Conservation (phyloP, 2,329 filamentous ascomycete species). For the Trichoderma hamatum region DNA sequence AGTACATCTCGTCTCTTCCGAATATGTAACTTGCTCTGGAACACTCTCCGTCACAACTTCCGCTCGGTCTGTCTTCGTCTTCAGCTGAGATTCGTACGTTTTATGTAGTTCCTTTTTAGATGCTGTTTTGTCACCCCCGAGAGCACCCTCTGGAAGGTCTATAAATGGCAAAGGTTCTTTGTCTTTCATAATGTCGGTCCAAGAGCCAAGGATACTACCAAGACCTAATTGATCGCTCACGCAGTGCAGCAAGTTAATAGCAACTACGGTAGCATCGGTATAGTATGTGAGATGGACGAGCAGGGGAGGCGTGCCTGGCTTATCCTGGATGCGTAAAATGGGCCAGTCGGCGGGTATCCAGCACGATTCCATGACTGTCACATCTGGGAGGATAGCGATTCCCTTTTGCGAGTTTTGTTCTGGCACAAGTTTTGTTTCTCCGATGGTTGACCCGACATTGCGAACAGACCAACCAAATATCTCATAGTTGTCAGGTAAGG, state of each 20-base stretch:
- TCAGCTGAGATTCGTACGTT: slow-evolving; percentile 22
- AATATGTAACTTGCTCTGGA: slow-evolving; percentile 24
- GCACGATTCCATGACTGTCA: not conserved
- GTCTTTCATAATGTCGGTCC: slow-evolving; percentile 30
- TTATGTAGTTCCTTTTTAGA: slow-evolving; percentile 21
- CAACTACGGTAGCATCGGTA: slow-evolving; percentile 29
- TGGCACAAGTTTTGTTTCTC: not conserved
- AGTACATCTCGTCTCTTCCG: slow-evolving; percentile 22
- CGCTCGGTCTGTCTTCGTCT: slow-evolving; percentile 8
- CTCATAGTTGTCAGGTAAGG: slow-evolving; percentile 18
- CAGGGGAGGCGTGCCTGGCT: slow-evolving; percentile 30
- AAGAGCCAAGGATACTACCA: slow-evolving; percentile 30
- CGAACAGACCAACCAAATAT: slow-evolving; percentile 29
- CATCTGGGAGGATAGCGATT: not conserved
- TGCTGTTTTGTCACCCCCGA: slow-evolving; percentile 27
- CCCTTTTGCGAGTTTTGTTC: not conserved
- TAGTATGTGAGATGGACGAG: slow-evolving; percentile 32
- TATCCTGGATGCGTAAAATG: slow-evolving; percentile 23
- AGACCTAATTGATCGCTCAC: slow-evolving; percentile 32
- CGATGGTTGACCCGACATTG: not conserved
- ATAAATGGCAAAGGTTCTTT: slow-evolving; percentile 29
- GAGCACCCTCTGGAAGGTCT: slow-evolving; percentile 4
- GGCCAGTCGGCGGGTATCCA: slow-evolving; percentile 30
- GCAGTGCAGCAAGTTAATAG: slow-evolving; percentile 31
- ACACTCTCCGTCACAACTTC: slow-evolving; percentile 18